phyloP scores from a whole-genome alignment of 208 protist species.

The Zelonia costaricensis region DNA sequence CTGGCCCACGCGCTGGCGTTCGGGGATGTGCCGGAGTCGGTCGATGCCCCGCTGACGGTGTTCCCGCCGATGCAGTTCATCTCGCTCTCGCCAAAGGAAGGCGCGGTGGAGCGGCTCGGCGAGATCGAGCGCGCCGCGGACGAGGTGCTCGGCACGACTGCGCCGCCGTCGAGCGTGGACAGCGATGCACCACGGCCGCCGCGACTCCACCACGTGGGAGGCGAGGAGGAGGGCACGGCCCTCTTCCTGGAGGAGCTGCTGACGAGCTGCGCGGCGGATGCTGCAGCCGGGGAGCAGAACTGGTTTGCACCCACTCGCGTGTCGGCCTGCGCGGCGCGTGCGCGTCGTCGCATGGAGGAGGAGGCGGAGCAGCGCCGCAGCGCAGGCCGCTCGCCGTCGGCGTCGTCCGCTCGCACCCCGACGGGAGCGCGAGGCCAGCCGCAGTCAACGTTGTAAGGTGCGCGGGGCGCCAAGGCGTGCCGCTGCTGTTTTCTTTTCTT shows the following conservation, averaged over 20 bases:
- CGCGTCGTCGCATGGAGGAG: constrained; percentile 8
- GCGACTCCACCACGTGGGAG: constrained; percentile 48
- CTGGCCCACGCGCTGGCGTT: constrained; percentile 40
- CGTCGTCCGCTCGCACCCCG: no score
- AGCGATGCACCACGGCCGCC: no score
- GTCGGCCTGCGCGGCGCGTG: constrained; percentile 18
- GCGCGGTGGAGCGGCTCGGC: constrained; percentile 6
- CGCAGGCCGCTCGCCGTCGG: no score
- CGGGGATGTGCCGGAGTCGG: constrained; percentile 51
- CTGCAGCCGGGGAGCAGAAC: neutral
- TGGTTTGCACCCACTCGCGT: constrained; percentile 36
- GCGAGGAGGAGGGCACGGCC: constrained; percentile 65
- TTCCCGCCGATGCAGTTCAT: constrained; percentile 59
- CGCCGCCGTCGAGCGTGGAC: neutral
- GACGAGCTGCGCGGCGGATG: constrained; percentile 9
- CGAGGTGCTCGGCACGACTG: neutral
- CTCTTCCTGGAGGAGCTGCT: constrained; percentile 48
- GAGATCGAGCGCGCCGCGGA: constrained; percentile 1
- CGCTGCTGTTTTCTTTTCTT: no score
- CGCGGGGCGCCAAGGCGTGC: no score
- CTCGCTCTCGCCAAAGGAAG: constrained; percentile 38
- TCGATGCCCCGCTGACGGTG: constrained; percentile 44
- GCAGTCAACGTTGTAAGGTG: no score
- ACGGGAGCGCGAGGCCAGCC: no score
- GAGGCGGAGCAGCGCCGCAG: constrained; percentile 1